These are phyloP conservation scores for Nosema muscidifuracis DNA, from an alignment of 371 early-diverging fungal genomes.

Conservation along the genomic window DNA sequence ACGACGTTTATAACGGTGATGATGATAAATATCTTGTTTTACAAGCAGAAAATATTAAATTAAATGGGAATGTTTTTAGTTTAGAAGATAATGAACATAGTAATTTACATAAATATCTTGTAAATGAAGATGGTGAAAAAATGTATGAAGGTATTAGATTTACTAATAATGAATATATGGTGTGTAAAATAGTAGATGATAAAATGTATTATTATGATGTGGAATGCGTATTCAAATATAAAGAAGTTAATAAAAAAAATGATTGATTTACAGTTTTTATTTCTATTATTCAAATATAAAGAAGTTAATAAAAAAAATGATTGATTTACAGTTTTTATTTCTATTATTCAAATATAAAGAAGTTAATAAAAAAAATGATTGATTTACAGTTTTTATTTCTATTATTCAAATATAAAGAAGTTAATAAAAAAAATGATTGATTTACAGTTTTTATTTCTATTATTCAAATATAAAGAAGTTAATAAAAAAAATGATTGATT, in stretches of 20 bases:
- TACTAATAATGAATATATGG: conserved; percentile 5
- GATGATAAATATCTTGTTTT: not conserved
- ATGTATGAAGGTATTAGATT: conserved; percentile 1
- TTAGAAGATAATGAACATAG: not conserved
- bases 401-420: no score
- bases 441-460: no score
- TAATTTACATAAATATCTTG: conserved; percentile 9
- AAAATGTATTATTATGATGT: conserved; percentile 18
- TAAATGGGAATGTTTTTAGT: not conserved
- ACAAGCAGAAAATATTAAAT: not conserved
- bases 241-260: not conserved
- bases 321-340: no score
- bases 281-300: no score
- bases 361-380: no score
- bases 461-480: no score
- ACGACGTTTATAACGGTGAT: conserved; percentile 9
- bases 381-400: no score
- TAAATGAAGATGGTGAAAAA: not conserved
- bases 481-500: no score
- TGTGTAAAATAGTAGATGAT: conserved; percentile 5
- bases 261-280: no score
- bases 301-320: no score
- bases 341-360: no score
- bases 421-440: no score
- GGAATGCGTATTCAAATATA: not conserved